A percentile compares a stretch with the other conserved stretches of the same genome.
These are phyloP conservation scores for Mallotus repandus DNA, from an alignment of 441 rosid species.

Conservation along the genomic window DNA sequence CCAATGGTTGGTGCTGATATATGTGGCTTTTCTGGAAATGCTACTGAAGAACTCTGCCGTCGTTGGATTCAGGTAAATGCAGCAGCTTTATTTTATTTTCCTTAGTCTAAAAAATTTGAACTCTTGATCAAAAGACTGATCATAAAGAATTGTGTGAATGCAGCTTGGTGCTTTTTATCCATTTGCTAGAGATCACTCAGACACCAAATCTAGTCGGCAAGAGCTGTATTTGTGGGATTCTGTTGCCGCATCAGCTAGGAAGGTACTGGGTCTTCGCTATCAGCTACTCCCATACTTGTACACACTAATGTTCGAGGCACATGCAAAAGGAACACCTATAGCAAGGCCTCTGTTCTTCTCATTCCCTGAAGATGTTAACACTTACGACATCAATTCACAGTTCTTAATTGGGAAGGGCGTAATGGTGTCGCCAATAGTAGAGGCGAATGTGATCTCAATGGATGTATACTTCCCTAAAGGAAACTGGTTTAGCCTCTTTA, in stretches of 20 bases:
- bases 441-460: slow-evolving; percentile 31
- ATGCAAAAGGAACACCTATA: slow-evolving; percentile 52
- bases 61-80: slow-evolving; percentile 74
- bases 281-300: slow-evolving; percentile 62
- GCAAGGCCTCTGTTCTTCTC: slow-evolving; percentile 80
- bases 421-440: slow-evolving; percentile 55
- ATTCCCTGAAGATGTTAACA: slow-evolving; percentile 49
- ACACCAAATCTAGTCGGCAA: slow-evolving; percentile 30
- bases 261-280: slow-evolving; percentile 67
- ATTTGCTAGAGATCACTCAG: slow-evolving; percentile 70
- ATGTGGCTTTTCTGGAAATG: slow-evolving; percentile 54
- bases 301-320: slow-evolving; percentile 67
- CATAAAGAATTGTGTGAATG: slow-evolving; percentile 8
- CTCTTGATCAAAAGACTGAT: too few species aligned
- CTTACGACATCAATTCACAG: slow-evolving; percentile 48
- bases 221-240: slow-evolving; percentile 78
- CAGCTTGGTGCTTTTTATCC: slow-evolving; percentile 86
- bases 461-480: slow-evolving; percentile 61
- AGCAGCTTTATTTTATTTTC: too few species aligned
- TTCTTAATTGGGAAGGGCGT: slow-evolving; percentile 60
- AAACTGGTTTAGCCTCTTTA: slow-evolving; percentile 61
- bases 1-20: slow-evolving; percentile 92
- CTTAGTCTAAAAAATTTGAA: too few species aligned
- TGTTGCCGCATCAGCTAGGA: slow-evolving; percentile 61
- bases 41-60: slow-evolving; percentile 68